Conservation (phyloP, 2,329 filamentous ascomycete genomes). For the Thielaviopsis ethacetica region DNA sequence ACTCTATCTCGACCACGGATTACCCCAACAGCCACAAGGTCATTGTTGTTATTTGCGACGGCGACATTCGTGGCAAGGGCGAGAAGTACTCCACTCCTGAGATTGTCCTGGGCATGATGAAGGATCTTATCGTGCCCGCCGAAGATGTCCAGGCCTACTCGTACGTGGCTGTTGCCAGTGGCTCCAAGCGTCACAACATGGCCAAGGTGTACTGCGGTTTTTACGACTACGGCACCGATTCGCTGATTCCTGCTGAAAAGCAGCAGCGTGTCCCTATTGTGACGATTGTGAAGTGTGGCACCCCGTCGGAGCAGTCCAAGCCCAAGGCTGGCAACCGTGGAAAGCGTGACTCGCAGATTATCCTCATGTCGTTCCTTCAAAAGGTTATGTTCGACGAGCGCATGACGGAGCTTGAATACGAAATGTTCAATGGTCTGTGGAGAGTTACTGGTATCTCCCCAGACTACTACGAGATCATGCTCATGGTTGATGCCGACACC, state of each 20-base stretch:
- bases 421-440: conserved; percentile 99
- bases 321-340: conserved; percentile 92
- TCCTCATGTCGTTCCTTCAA: conserved; percentile 97
- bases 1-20: conserved; percentile 93
- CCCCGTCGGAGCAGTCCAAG: conserved; percentile 64
- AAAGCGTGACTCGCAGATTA: conserved; percentile 97
- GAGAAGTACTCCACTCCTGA: conserved; percentile 79
- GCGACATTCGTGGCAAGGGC: conserved; percentile 90
- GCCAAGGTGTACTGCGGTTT: conserved; percentile 96
- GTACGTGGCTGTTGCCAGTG: conserved; percentile 90
- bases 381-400: conserved; percentile 99
- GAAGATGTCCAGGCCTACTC: conserved; percentile 82
- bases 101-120: conserved; percentile 84
- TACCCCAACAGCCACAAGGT: conserved; percentile 99
- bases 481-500: conserved; percentile 98
- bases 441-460: conserved; percentile 96
- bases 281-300: conserved; percentile 88
- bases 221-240: conserved; percentile 83
- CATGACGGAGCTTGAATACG: conserved; percentile 97
- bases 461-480: conserved; percentile 92
- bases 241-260: conserved; percentile 63
- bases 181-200: conserved; percentile 98
- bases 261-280: conserved; percentile 98
- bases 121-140: conserved; percentile 62
- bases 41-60: conserved; percentile 91